A percentile compares a stretch with the other conserved stretches of the same genome.
These are phyloP conservation scores for Pyrus betulifolia DNA, from an alignment of 306 rosid genomes.

Conservation along the genomic window DNA sequence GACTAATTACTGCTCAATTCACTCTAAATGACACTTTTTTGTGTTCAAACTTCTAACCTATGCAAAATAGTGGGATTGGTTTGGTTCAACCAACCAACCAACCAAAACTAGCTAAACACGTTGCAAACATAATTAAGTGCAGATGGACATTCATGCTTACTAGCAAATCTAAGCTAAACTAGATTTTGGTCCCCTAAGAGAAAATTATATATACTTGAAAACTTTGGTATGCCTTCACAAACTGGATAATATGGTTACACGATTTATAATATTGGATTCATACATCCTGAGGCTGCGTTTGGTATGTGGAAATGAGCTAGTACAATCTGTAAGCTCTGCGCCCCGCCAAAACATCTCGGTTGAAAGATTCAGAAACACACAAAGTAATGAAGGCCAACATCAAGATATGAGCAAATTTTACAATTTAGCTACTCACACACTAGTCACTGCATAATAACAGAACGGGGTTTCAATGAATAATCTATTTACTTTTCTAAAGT, in stretches of 20 bases:
- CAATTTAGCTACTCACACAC: not conserved
- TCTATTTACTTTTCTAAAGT: conserved; percentile 24
- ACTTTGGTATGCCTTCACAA: too few species aligned
- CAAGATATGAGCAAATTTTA: not conserved
- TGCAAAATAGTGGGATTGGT: too few species aligned
- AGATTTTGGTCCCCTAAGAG: not conserved
- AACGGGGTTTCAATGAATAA: not conserved
- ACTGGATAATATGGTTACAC: too few species aligned
- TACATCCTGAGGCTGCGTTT: too few species aligned
- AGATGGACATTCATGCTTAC: not conserved
- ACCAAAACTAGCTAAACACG: not conserved
- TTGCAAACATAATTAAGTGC: not conserved
- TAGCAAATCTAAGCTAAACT: not conserved
- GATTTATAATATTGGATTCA: too few species aligned
- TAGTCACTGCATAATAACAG: too few species aligned
- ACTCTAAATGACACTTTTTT: too few species aligned
- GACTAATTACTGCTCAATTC: too few species aligned
- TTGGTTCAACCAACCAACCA: not conserved
- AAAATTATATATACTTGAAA: too few species aligned
- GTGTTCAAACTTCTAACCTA: too few species aligned
- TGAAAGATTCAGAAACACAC: not conserved
- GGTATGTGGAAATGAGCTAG: too few species aligned
- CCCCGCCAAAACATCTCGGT: not conserved
- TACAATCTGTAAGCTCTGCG: too few species aligned
- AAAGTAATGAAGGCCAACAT: not conserved